phyloP scores from a whole-genome alignment of 2,329 filamentous ascomycete genomes.

The Myotisia sp. region DNA sequence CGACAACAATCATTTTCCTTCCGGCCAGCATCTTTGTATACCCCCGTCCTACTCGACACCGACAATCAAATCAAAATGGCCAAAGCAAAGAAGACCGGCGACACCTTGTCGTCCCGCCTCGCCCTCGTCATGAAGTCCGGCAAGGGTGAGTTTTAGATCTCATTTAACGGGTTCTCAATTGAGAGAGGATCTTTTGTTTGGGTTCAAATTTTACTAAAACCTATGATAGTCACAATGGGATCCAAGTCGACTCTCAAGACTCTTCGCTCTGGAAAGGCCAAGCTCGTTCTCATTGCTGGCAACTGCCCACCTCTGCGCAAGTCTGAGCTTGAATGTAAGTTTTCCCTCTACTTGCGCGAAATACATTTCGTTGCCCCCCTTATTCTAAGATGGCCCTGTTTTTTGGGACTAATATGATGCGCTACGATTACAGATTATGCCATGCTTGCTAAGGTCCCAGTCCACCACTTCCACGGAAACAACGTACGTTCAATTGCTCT shows the following conservation, averaged over 20 bases:
- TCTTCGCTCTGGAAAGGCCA: slow-evolving; percentile 91
- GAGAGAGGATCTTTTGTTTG: not conserved
- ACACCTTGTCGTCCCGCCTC: slow-evolving; percentile 59
- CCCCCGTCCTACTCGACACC: too few species aligned
- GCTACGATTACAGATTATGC: slow-evolving; percentile 54
- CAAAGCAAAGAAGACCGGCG: slow-evolving; percentile 65
- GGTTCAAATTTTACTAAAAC: not conserved
- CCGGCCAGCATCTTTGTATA: too few species aligned
- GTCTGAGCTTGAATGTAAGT: slow-evolving; percentile 75
- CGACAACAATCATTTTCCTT: too few species aligned
- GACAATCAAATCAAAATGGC: slow-evolving; percentile 11
- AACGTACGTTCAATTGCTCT: slow-evolving; percentile 64
- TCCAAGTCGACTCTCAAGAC: slow-evolving; percentile 84
- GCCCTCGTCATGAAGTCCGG: slow-evolving; percentile 54
- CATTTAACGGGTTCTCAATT: not conserved
- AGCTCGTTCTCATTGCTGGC: slow-evolving; percentile 89
- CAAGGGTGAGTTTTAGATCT: slow-evolving; percentile 34
- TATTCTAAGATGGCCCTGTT: not conserved
- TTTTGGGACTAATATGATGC: slow-evolving; percentile 5
- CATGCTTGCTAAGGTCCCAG: slow-evolving; percentile 84
- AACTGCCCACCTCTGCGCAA: slow-evolving; percentile 98
- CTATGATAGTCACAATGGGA: slow-evolving; percentile 57
- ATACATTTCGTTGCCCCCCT: too few species aligned
- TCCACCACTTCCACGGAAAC: slow-evolving; percentile 97
- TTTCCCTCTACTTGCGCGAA: not conserved